Percentiles rank a stretch among this genome's conserved stretches.
phyloP scores from a whole-genome alignment of 1,139 yeast genomes.

The Suhomyces terraborum region DNA sequence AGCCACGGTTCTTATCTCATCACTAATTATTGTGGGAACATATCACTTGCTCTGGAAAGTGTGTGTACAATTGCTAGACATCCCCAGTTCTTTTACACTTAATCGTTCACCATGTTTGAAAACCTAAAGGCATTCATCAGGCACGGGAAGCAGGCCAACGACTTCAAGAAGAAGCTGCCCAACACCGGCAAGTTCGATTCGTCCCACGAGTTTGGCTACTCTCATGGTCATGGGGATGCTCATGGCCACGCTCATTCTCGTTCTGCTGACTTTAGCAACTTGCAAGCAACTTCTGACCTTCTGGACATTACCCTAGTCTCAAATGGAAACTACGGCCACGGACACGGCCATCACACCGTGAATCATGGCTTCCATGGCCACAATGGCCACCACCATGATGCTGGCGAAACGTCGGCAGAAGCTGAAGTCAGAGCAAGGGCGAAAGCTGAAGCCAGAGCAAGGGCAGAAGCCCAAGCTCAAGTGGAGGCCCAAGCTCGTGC shows the following conservation, averaged over 20 bases:
- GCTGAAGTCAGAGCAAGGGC: background rate
- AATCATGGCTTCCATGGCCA: too few relatives aligned
- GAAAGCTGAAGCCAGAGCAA: constrained; percentile 6
- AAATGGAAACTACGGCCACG: background rate
- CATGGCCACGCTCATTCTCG: too few relatives aligned
- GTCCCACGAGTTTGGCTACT: constrained; percentile 7
- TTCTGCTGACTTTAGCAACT: constrained; percentile 11
- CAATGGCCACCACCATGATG: constrained; percentile 1
- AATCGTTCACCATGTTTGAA: constrained; percentile 53
- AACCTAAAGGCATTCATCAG: constrained; percentile 79
- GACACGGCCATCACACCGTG: background rate
- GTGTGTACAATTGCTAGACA: background rate
- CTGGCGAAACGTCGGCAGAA: background rate
- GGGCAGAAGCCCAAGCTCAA: constrained; percentile 13
- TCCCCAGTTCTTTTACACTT: constrained; percentile 2
- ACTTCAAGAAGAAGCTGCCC: constrained; percentile 28
- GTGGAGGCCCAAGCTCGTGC: constrained; percentile 11
- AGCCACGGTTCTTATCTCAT: constrained; percentile 9
- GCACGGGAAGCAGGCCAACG: constrained; percentile 77
- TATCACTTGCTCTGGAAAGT: background rate
- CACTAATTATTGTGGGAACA: background rate
- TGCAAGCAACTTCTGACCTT: constrained; percentile 8
- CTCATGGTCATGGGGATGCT: too few relatives aligned
- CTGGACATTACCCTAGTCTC: constrained; percentile 10
- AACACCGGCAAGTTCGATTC: constrained; percentile 3